phyloP scores from a whole-genome alignment of 768 basidiomycete species.

The Russula ochroleuca region DNA sequence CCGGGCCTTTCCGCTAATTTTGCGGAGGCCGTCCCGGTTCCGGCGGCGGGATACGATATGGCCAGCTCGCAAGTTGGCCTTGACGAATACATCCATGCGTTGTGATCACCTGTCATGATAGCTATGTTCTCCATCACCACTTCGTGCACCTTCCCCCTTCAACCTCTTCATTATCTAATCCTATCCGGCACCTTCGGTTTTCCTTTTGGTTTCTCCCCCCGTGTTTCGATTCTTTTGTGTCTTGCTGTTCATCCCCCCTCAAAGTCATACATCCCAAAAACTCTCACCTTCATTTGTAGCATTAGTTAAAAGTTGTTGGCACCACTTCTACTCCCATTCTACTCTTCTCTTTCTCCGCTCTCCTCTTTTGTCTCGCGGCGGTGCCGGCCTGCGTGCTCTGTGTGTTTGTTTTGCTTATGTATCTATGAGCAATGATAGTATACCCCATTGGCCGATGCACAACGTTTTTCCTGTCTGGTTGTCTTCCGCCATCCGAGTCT shows the following conservation, averaged over 20 bases:
- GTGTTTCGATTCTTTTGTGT: slow-evolving; percentile 12
- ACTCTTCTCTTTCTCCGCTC: neutral
- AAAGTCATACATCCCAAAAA: neutral
- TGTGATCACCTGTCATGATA: neutral
- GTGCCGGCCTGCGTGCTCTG: slow-evolving; percentile 6
- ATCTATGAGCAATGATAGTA: slow-evolving; percentile 16
- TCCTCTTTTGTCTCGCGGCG: neutral
- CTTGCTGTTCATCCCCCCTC: neutral
- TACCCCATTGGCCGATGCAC: slow-evolving; percentile 4
- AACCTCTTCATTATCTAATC: neutral
- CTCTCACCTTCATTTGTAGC: slow-evolving; percentile 26
- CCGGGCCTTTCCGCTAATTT: neutral
- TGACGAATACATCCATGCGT: slow-evolving; percentile 21
- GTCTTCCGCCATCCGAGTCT: neutral
- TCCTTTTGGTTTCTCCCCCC: neutral
- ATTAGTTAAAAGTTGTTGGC: slow-evolving; percentile 21
- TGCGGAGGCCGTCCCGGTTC: neutral
- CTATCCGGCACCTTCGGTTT: neutral
- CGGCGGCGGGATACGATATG: slow-evolving; percentile 18
- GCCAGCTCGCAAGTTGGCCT: slow-evolving; percentile 12
- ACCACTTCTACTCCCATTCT: neutral
- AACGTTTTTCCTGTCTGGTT: neutral
- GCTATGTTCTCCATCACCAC: neutral
- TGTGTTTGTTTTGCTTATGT: slow-evolving; percentile 7
- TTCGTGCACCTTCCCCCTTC: neutral